Evolutionary conservation across 306 rosid genomes (phyloP).

Genomic region (Dryas octopetala): DNA sequence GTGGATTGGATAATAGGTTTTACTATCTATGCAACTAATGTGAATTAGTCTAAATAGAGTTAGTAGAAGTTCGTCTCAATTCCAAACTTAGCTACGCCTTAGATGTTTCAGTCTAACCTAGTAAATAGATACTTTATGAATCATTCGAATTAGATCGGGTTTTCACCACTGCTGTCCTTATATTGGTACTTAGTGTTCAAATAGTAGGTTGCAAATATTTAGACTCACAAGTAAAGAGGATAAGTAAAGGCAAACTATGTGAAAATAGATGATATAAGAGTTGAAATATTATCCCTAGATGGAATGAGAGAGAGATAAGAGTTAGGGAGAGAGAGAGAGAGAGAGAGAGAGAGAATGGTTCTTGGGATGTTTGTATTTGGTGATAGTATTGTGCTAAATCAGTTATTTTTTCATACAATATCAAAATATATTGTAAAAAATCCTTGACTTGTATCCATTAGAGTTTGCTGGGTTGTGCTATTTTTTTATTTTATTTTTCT

Average conservation of each 20-base stretch:
- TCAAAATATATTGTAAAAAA: background rate
- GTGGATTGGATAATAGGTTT: background rate
- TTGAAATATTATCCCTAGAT: background rate
- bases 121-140: no score
- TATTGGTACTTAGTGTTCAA: no score
- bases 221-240: no score
- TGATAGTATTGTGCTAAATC: background rate
- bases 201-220: no score
- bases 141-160: no score
- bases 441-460: background rate
- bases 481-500: background rate
- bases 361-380: background rate
- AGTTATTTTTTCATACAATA: background rate
- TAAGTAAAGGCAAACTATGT: no score
- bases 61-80: background rate
- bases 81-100: background rate
- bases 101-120: no score
- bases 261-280: background rate
- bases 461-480: background rate
- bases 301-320: background rate
- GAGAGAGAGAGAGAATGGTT: no score
- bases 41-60: background rate
- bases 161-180: no score
- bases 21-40: no score
- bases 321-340: no score